phyloP scores from a whole-genome alignment of 768 basidiomycete species.

The Artomyces pyxidatus region DNA sequence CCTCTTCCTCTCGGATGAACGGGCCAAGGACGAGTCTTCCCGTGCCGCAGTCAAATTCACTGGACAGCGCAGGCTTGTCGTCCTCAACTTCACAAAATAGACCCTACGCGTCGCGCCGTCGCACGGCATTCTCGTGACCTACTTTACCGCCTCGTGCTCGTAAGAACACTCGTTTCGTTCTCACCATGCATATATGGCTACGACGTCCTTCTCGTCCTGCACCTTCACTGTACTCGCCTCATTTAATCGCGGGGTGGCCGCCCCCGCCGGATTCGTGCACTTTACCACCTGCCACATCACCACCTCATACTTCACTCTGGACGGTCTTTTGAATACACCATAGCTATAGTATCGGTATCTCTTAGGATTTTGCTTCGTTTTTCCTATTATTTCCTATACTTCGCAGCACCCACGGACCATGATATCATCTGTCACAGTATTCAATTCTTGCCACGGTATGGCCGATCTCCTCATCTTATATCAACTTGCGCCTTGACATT shows the following conservation, averaged over 20 bases:
- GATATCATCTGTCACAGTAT: neutral
- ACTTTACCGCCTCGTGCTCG: neutral
- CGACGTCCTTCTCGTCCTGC: too few relatives aligned
- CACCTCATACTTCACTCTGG: neutral
- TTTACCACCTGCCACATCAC: conserved; percentile 4
- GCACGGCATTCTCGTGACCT: conserved; percentile 1
- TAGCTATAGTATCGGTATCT: conserved; percentile 6
- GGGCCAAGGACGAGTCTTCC: neutral
- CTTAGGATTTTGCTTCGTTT: conserved; percentile 4
- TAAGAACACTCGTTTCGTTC: neutral
- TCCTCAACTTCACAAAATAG: neutral
- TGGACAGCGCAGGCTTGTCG: neutral
- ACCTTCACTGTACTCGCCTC: neutral
- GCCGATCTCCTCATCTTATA: neutral
- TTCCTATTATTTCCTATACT: conserved; percentile 1
- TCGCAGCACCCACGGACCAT: neutral
- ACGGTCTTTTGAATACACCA: conserved; percentile 2
- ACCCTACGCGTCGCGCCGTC: neutral
- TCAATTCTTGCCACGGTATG: neutral
- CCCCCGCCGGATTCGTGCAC: neutral
- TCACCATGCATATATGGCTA: neutral
- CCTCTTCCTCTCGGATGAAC: neutral
- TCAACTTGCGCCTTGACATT: neutral
- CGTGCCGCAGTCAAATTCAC: neutral
- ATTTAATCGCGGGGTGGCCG: neutral